Percentiles rank a stretch among this genome's conserved stretches.
Conservation (phyloP, 2,329 filamentous ascomycete species). For the Clathrospora elynae region DNA sequence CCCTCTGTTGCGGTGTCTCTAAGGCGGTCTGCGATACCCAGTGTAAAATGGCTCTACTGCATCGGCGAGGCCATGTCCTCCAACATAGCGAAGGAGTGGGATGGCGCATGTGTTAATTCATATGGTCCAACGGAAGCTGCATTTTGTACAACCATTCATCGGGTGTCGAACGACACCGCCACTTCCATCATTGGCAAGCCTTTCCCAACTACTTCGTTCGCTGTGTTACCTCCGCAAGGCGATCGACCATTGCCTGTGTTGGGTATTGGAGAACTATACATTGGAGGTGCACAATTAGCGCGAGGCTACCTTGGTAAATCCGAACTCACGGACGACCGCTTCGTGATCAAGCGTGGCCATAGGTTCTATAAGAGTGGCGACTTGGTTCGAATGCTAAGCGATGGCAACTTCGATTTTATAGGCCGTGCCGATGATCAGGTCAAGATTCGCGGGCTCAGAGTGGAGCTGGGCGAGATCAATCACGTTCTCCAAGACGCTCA, state of each 20-base stretch:
- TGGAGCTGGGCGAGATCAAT: slow-evolving; percentile 49
- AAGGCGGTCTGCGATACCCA: slow-evolving; percentile 38
- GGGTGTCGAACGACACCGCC: slow-evolving; percentile 35
- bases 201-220: slow-evolving; percentile 50
- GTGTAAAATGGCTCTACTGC: slow-evolving; percentile 52
- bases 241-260: slow-evolving; percentile 46
- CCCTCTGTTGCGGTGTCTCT: slow-evolving; percentile 51
- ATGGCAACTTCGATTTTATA: slow-evolving; percentile 49
- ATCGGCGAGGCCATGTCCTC: slow-evolving; percentile 52
- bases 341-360: slow-evolving; percentile 37
- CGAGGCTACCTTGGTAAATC: slow-evolving; percentile 51
- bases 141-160: slow-evolving; percentile 53
- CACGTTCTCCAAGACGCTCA: slow-evolving; percentile 34
- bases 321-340: slow-evolving; percentile 39
- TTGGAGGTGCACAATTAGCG: slow-evolving; percentile 54
- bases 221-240: slow-evolving; percentile 40
- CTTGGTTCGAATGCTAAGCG: slow-evolving; percentile 45
- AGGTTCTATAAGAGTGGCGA: slow-evolving; percentile 49
- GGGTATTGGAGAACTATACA: slow-evolving; percentile 53
- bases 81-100: slow-evolving; percentile 49
- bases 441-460: slow-evolving; percentile 48
- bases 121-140: slow-evolving; percentile 53
- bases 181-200: slow-evolving; percentile 51
- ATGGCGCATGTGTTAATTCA: slow-evolving; percentile 50
- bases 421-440: slow-evolving; percentile 49